A percentile compares a stretch with the other conserved stretches of the same genome.
Evolutionary conservation across 805 yeast species (phyloP).

Genomic region (Candida berthetii): DNA sequence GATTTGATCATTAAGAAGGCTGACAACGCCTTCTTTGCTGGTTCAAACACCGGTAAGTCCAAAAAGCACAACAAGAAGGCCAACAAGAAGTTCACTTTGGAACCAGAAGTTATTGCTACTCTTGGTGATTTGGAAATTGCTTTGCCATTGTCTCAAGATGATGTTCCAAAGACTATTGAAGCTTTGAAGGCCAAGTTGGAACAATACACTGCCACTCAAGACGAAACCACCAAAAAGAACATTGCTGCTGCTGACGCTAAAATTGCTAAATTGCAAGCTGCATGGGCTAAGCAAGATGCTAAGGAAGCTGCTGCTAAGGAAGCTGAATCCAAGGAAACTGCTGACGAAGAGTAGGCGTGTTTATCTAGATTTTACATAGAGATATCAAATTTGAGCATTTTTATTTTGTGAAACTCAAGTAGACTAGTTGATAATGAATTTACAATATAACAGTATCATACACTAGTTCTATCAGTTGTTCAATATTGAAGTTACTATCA

Average conservation of each 20-base stretch:
- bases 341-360: constrained; percentile 3
- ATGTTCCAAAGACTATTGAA: constrained; percentile 57
- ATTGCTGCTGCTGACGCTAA: constrained; percentile 73
- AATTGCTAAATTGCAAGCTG: constrained; percentile 60
- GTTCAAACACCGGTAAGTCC: constrained; percentile 30
- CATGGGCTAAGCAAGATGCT: constrained; percentile 40
- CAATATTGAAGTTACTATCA: too few relatives aligned
- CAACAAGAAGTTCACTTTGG: constrained; percentile 59
- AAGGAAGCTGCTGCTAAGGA: constrained; percentile 18
- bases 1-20: constrained; percentile 61
- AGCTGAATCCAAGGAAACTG: constrained; percentile 4
- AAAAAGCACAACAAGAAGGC: constrained; percentile 49
- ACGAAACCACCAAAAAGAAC: constrained; percentile 71
- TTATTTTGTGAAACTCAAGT: too few relatives aligned
- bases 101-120: constrained; percentile 72
- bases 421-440: too few relatives aligned
- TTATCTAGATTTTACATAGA: neutral
- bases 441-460: too few relatives aligned
- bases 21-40: constrained; percentile 50
- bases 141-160: constrained; percentile 73
- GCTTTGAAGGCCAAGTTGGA: constrained; percentile 67
- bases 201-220: constrained; percentile 67
- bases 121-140: constrained; percentile 71
- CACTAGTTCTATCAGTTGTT: too few relatives aligned
- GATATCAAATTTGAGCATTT: too few relatives aligned